Base-by-base conservation (phyloP, 2,329 filamentous ascomycete genomes). In the Metarhizium anisopliae region DNA sequence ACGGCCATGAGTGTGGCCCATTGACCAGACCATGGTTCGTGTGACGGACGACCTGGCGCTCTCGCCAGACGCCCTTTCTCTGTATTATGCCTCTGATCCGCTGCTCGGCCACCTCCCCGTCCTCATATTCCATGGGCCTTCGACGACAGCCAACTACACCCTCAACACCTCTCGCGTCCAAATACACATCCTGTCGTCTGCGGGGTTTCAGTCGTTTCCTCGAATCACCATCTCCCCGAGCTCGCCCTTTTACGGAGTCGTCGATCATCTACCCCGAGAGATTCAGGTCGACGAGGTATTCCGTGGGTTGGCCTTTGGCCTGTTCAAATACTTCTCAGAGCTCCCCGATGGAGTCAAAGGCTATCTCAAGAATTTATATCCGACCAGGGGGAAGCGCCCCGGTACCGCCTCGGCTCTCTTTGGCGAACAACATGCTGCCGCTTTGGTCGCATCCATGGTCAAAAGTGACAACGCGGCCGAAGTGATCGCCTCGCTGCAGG, bases 281-380 rank as follows among this genome's bases (percentile, higher is more conserved):
- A 91, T 92, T 71, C 94, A 97, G 75, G 93, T 93, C 65, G 93
- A 97, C 69, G 93, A 97, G 71, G 80, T 95, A 61, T 95, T 88
- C 72, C 86, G 94, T 50, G 94, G 87, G 18, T 80, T 99, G 55
- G 94, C 93, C 51, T 95, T 97, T 71, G 91, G 90, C 56, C 78
- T 99, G 62, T 87, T 87, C 76, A 96, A 95, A 70, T 99, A 96
- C 77, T 97, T 96, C 68, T 81, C 83, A 59, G 93, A 97, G 72
- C 78, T 99, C 53, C 85, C 92, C 25, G 82, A 87, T 55, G 77
- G 81, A 42, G 86, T 91, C 67, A 95, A 90, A 76, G 78, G 78
- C 64, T 80, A 84, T 58, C 80, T 95, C 69, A 83, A 78, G 62
- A 78, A 78, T 62, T 71, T 76, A 42, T 83, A 82, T 61, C 78